These are phyloP conservation scores for Epichloe gansuensis DNA, from an alignment of 2,329 filamentous ascomycete species.

Conservation along the genomic window DNA sequence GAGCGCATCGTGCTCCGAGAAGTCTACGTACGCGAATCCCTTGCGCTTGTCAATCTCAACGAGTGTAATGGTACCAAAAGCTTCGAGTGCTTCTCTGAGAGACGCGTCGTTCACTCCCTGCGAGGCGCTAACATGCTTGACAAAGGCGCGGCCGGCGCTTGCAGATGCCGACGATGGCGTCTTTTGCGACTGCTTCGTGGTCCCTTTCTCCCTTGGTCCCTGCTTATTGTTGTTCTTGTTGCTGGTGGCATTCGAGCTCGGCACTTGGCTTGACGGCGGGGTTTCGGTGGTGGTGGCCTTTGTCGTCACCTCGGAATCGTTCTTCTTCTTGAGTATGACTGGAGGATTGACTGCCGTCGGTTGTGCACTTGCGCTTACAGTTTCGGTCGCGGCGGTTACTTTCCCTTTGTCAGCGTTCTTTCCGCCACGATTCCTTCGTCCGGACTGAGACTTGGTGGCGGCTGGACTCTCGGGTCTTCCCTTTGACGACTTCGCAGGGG, in stretches of 20 bases:
- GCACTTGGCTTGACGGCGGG: constrained; percentile 2
- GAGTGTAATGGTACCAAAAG: constrained; percentile 60
- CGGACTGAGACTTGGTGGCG: constrained; percentile 15
- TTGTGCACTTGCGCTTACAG: constrained; percentile 15
- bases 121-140: constrained; percentile 76
- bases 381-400: constrained; percentile 14
- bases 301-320: constrained; percentile 15
- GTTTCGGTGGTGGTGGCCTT: constrained; percentile 10
- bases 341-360: constrained; percentile 19
- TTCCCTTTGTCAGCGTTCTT: constrained; percentile 29
- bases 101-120: constrained; percentile 81
- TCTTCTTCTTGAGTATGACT: constrained; percentile 30
- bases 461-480: constrained; percentile 10
- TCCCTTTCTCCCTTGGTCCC: constrained; percentile 1
- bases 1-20: constrained; percentile 58
- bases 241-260: background rate
- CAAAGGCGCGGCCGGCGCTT: constrained; percentile 54
- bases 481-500: constrained; percentile 11
- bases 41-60: constrained; percentile 94
- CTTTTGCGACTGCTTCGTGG: constrained; percentile 20
- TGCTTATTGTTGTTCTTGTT: constrained; percentile 10
- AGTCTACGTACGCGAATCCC: constrained; percentile 87
- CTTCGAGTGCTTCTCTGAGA: constrained; percentile 59
- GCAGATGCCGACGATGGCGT: constrained; percentile 17
- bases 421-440: constrained; percentile 21